Base-by-base conservation (phyloP, 331 rosid species). In the Phaseolus coccineus region DNA sequence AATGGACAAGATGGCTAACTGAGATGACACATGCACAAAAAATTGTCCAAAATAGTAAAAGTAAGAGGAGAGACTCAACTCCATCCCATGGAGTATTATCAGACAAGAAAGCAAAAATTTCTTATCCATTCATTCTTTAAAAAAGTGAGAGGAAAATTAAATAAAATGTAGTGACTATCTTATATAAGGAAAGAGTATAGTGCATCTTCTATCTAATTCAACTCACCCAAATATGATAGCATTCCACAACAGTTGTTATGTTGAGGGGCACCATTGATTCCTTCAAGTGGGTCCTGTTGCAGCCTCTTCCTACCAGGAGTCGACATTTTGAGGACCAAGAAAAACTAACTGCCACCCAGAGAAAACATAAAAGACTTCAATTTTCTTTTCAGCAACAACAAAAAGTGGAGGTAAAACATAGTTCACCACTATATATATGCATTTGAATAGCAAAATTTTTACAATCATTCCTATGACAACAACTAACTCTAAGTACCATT, bases 21-120 rank as follows among this genome's bases (percentile, higher is more conserved):
- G 16, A 80, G 62, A 64, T 39, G 40, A 81, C 50, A 71, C 33
- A 46, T 35, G 30, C 12, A 37, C 47, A 33, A 62, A 37, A 37
- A 35, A 4, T 24, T 62, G 44, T 62, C 71, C 11, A 19, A 19
- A 19, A 19, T 19, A 19, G 22, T 19, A 19, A 19, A 19, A 19
- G 22, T 19, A 19, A 19, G 74, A 61, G 80, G 55, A 61, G 73
- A 13, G 56, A 84, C 94, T 85, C 88, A 94, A 97, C 98, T 94
- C 98, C 97, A 89, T 94, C 98, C 98, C 98, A 94, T 25, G 98
- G 95, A 35, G 98, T 94, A 83, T 94, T 97, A 81, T 94, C 87
- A 87, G 86, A 87, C 86, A 83, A 89, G 79, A 86, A 87, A 82
- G 64, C 84, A 86, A 84, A 87, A 87, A 87, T 82, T 73, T 74